phyloP scores from a whole-genome alignment of 2,329 filamentous ascomycete species.

The Massarina eburnea region DNA sequence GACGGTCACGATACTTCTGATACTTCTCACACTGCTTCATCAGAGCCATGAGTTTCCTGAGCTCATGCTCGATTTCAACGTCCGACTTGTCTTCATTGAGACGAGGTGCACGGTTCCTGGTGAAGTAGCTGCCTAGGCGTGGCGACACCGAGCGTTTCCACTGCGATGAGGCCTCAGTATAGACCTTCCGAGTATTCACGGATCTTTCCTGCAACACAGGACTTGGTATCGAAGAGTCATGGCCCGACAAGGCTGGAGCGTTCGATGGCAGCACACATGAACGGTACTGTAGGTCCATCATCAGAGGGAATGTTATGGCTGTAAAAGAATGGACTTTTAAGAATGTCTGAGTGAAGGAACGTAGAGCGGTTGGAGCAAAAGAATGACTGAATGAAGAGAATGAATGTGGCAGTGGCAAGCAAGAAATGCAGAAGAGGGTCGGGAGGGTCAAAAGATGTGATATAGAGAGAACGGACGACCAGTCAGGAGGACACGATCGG shows the following conservation, averaged over 20 bases:
- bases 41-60: conserved; percentile 29
- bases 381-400: conserved; percentile 46
- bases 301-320: conserved; percentile 24
- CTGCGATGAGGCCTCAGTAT: conserved; percentile 14
- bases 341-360: conserved; percentile 49
- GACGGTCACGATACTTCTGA: conserved; percentile 49
- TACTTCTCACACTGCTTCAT: conserved; percentile 45
- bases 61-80: conserved; percentile 30
- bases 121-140: conserved; percentile 27
- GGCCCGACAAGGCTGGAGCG: conserved; percentile 40
- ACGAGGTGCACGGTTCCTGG: conserved; percentile 25
- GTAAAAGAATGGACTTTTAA: conserved; percentile 39
- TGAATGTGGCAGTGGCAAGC: conserved; percentile 30
- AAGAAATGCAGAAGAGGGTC: conserved; percentile 36
- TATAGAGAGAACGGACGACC: conserved; percentile 28
- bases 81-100: conserved; percentile 29
- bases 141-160: conserved; percentile 37
- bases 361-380: conserved; percentile 47
- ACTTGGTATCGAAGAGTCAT: conserved; percentile 26
- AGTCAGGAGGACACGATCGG: conserved; percentile 20
- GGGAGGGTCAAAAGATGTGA: conserved; percentile 20
- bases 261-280: conserved; percentile 48
- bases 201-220: conserved; percentile 47
- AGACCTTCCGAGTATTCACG: conserved; percentile 43
- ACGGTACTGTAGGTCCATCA: conserved; percentile 40